Evolutionary conservation across 2,329 filamentous ascomycete species (phyloP).

Genomic region (Cordyceps militaris): DNA sequence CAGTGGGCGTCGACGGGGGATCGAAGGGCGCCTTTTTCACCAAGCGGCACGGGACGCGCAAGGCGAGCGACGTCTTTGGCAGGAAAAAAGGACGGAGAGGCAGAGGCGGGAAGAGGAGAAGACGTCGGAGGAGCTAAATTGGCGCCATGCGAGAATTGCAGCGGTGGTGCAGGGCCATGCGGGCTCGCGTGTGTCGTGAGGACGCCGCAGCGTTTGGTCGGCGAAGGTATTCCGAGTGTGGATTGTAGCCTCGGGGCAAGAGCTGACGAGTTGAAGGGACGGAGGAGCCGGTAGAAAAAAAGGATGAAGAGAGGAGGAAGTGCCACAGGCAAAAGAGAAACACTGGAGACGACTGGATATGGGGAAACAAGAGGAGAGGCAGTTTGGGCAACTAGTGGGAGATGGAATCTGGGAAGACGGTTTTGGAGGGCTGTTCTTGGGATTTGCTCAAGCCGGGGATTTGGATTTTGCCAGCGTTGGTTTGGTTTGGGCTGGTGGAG

Average conservation of each 20-base stretch:
- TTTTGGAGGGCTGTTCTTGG: background rate
- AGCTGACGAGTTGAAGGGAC: background rate
- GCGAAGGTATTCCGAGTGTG: conserved; percentile 2
- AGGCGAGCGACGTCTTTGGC: background rate
- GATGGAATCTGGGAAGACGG: background rate
- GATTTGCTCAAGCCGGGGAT: background rate
- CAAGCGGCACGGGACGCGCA: background rate
- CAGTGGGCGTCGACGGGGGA: background rate
- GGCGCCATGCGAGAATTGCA: conserved; percentile 4
- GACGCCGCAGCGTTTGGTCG: background rate
- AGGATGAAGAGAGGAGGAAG: background rate
- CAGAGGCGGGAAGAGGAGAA: background rate
- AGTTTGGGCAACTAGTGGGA: background rate
- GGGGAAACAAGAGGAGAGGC: background rate
- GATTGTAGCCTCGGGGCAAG: background rate
- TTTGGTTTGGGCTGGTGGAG: conserved; percentile 5
- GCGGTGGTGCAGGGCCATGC: conserved; percentile 1
- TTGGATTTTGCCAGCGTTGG: conserved; percentile 1
- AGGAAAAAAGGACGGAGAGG: background rate
- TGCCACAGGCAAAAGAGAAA: background rate
- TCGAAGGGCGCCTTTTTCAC: background rate
- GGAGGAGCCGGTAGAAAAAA: background rate
- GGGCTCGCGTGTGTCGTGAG: background rate
- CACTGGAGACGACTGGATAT: conserved; percentile 3
- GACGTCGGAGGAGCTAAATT: background rate